Evolutionary conservation across 129 eudicot genomes (phyloP).

Genomic region (Dittrichia graveolens): DNA sequence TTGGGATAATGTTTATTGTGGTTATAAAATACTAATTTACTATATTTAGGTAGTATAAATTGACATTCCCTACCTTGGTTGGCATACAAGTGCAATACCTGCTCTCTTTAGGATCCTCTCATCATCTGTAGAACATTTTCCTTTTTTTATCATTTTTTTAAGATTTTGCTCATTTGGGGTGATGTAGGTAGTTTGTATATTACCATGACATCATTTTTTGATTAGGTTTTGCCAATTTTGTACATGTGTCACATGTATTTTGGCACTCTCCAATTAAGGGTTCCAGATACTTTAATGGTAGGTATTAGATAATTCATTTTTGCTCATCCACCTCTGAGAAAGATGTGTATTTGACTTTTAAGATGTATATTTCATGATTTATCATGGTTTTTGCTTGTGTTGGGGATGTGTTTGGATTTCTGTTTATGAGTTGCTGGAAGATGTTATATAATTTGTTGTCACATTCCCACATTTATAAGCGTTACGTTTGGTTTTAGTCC

Average conservation of each 20-base stretch:
- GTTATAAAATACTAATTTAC: not conserved
- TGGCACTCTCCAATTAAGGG: not conserved
- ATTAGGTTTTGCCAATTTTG: not conserved
- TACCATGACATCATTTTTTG: not conserved
- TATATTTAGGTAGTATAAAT: not conserved
- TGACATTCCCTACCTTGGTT: conserved; percentile 1
- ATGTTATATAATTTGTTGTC: no score
- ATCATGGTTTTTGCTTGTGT: not conserved
- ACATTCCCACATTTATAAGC: not conserved
- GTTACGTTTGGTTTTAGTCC: not conserved
- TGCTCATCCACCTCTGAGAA: no score
- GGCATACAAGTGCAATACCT: not conserved
- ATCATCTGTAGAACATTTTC: not conserved
- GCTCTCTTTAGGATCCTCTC: not conserved
- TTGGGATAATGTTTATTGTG: not conserved
- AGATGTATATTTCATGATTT: not conserved
- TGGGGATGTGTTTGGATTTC: not conserved
- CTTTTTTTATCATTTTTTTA: not conserved
- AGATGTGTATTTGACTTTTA: no score
- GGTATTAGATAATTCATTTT: not conserved
- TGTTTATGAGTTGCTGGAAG: not conserved
- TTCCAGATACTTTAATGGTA: not conserved
- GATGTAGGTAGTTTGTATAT: conserved; percentile 9
- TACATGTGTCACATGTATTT: not conserved
- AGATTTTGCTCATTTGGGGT: conserved; percentile 1